These are phyloP conservation scores for Chrysosporium keratinophilum DNA, from an alignment of 2,329 filamentous ascomycete genomes.

Conservation along the genomic window DNA sequence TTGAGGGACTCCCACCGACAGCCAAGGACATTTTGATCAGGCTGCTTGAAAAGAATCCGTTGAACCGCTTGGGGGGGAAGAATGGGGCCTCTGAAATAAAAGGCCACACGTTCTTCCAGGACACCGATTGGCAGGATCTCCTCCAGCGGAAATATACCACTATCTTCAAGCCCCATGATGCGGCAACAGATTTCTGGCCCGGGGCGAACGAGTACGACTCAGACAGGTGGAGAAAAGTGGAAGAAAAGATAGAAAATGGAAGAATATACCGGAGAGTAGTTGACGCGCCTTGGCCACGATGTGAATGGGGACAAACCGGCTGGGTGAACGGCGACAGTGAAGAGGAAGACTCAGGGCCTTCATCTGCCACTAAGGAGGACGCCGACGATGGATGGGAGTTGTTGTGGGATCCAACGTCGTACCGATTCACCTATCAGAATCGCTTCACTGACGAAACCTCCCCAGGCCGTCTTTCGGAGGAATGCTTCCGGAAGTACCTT, in stretches of 20 bases:
- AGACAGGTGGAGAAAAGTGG: background rate
- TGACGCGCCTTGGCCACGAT: background rate
- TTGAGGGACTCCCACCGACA: slow-evolving; percentile 35
- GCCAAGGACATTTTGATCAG: slow-evolving; percentile 8
- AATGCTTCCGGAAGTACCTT: background rate
- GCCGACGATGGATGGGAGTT: slow-evolving; percentile 12
- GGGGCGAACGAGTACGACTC: background rate
- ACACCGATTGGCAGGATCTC: slow-evolving; percentile 8
- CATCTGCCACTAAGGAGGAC: background rate
- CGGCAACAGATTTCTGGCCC: slow-evolving; percentile 4
- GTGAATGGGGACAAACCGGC: background rate
- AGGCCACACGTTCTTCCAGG: slow-evolving; percentile 11
- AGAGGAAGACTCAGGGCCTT: slow-evolving; percentile 1
- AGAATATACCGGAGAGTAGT: slow-evolving; percentile 2
- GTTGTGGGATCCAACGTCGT: slow-evolving; percentile 9
- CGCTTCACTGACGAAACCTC: slow-evolving; percentile 10
- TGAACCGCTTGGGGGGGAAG: slow-evolving; percentile 9
- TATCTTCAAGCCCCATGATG: slow-evolving; percentile 9
- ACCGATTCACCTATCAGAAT: slow-evolving; percentile 11
- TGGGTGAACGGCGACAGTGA: background rate
- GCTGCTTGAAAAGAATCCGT: slow-evolving; percentile 5
- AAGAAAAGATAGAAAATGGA: slow-evolving; percentile 6
- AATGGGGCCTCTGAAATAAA: slow-evolving; percentile 37
- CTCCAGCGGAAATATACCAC: slow-evolving; percentile 7
- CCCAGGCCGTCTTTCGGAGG: background rate